Conservation (phyloP, 192 early-diverging fungal species). For the Entomortierella parvispora region DNA sequence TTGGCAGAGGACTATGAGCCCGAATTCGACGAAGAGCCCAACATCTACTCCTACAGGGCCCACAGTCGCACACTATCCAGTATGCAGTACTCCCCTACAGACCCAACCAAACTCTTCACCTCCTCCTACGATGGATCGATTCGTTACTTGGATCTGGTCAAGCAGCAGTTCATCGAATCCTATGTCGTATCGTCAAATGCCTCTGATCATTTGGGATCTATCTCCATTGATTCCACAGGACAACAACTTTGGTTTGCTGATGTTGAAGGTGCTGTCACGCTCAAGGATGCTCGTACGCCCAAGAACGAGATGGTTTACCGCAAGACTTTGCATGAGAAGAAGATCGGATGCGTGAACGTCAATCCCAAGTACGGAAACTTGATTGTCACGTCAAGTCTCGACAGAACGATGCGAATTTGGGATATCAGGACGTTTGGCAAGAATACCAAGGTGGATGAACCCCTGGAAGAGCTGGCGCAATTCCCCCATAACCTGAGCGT, state of each 20-base stretch:
- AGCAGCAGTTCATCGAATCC: constrained; percentile 58
- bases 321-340: constrained; percentile 59
- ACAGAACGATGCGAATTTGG: constrained; percentile 70
- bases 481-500: constrained; percentile 64
- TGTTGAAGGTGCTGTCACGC: constrained; percentile 58
- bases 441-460: constrained; percentile 23
- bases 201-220: constrained; percentile 46
- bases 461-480: constrained; percentile 38
- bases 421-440: constrained; percentile 63
- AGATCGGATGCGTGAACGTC: constrained; percentile 69
- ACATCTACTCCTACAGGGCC: constrained; percentile 62
- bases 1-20: constrained; percentile 45
- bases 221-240: constrained; percentile 54
- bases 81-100: constrained; percentile 57
- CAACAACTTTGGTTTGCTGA: constrained; percentile 66
- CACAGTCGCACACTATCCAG: constrained; percentile 60
- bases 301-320: constrained; percentile 41
- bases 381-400: constrained; percentile 61
- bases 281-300: constrained; percentile 61
- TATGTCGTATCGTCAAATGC: constrained; percentile 54
- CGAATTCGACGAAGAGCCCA: constrained; percentile 57
- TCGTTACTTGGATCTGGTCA: constrained; percentile 67
- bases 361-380: constrained; percentile 61
- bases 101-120: constrained; percentile 59
- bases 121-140: constrained; percentile 71